phyloP scores from a whole-genome alignment of 2,329 filamentous ascomycete genomes.

The Phialemoniopsis sp. region DNA sequence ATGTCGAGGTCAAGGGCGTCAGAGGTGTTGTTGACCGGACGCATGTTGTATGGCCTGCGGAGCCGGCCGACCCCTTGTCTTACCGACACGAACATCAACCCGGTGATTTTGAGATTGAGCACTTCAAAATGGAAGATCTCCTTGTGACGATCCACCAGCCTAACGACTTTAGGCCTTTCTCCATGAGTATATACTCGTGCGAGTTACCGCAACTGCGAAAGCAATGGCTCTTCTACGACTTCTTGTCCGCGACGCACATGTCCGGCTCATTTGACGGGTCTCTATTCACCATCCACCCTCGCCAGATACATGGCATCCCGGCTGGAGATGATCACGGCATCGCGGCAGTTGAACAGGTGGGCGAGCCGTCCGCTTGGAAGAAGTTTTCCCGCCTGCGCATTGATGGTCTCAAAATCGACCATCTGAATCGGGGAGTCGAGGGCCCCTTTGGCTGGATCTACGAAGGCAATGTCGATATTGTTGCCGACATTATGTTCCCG shows the following conservation, averaged over 20 bases:
- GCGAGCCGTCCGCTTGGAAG: slow-evolving; percentile 77
- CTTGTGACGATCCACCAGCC: slow-evolving; percentile 91
- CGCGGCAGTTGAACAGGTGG: slow-evolving; percentile 44
- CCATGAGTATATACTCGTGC: slow-evolving; percentile 92
- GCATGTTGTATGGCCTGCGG: slow-evolving; percentile 67
- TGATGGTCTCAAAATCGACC: slow-evolving; percentile 90
- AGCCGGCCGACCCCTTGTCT: slow-evolving; percentile 73
- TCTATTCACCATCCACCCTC: slow-evolving; percentile 92
- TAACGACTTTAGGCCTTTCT: slow-evolving; percentile 85
- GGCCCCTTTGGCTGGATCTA: slow-evolving; percentile 98
- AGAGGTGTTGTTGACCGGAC: slow-evolving; percentile 90
- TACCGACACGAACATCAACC: slow-evolving; percentile 85
- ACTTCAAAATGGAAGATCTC: slow-evolving; percentile 93
- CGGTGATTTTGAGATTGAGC: slow-evolving; percentile 95
- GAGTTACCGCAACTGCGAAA: slow-evolving; percentile 90
- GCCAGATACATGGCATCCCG: slow-evolving; percentile 79
- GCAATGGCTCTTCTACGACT: slow-evolving; percentile 97
- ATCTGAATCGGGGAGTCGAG: slow-evolving; percentile 87
- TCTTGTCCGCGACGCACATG: slow-evolving; percentile 92
- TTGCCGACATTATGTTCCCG: slow-evolving; percentile 93
- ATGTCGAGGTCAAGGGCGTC: slow-evolving; percentile 92
- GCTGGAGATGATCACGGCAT: slow-evolving; percentile 54
- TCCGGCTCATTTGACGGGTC: slow-evolving; percentile 94
- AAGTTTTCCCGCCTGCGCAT: slow-evolving; percentile 92
- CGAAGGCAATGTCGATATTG: slow-evolving; percentile 93